These are phyloP conservation scores for Epicoccum sorghinum DNA, from an alignment of 2,329 filamentous ascomycete species.

Conservation along the genomic window DNA sequence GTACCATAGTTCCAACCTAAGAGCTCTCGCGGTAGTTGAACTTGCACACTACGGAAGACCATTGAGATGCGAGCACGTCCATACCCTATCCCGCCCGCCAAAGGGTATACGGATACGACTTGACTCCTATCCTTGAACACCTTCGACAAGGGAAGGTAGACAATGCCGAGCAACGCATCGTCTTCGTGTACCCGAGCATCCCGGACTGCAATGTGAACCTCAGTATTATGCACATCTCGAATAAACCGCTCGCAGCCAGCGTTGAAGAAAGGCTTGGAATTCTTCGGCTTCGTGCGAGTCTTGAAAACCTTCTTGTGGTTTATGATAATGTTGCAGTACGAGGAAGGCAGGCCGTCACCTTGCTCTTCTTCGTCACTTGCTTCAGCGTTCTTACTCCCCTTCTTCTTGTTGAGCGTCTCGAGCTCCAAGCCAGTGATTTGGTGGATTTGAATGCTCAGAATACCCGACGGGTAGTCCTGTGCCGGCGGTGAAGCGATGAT, in stretches of 20 bases:
- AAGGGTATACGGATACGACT: slow-evolving; percentile 68
- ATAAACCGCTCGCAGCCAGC: slow-evolving; percentile 76
- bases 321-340: slow-evolving; percentile 75
- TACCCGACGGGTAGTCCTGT: slow-evolving; percentile 66
- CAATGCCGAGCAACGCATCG: slow-evolving; percentile 70
- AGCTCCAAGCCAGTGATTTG: slow-evolving; percentile 73
- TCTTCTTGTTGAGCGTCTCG: slow-evolving; percentile 62
- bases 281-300: slow-evolving; percentile 78
- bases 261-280: slow-evolving; percentile 79
- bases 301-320: slow-evolving; percentile 74
- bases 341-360: slow-evolving; percentile 68
- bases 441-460: slow-evolving; percentile 74
- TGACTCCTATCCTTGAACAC: slow-evolving; percentile 69
- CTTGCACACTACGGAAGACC: slow-evolving; percentile 72
- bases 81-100: slow-evolving; percentile 75
- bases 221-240: slow-evolving; percentile 69
- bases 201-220: slow-evolving; percentile 71
- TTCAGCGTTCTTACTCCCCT: slow-evolving; percentile 54
- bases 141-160: slow-evolving; percentile 69
- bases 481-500: slow-evolving; percentile 72
- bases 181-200: slow-evolving; percentile 73
- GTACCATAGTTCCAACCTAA: slow-evolving; percentile 77
- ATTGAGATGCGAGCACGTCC: slow-evolving; percentile 72
- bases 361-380: slow-evolving; percentile 67
- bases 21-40: slow-evolving; percentile 64